These are phyloP conservation scores for Kitagawia praeruptora DNA, from an alignment of 129 eudicot species.

Conservation along the genomic window DNA sequence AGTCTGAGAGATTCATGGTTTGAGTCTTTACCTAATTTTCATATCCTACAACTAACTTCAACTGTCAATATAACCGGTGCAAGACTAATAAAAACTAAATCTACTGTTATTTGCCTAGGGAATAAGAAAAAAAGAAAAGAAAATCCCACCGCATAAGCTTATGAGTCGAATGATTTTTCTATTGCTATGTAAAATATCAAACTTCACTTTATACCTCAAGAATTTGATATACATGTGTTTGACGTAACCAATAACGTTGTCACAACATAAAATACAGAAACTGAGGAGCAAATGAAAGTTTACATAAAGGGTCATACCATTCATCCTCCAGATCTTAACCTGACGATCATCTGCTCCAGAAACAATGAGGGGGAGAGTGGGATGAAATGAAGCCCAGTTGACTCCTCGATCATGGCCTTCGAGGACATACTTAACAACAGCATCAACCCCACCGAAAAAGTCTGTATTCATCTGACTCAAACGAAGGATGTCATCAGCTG, in stretches of 20 bases:
- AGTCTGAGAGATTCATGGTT: background rate
- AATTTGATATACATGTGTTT: background rate
- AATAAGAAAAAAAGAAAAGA: background rate
- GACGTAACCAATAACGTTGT: background rate
- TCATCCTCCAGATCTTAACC: conserved; percentile 9
- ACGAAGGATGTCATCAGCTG: conserved; percentile 74
- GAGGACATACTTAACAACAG: conserved; percentile 1
- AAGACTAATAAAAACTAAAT: background rate
- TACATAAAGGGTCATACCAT: background rate
- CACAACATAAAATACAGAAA: background rate
- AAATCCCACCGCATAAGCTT: background rate
- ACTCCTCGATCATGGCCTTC: conserved; percentile 9
- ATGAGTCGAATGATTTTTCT: background rate
- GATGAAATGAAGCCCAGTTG: conserved; percentile 8
- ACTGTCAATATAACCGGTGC: background rate
- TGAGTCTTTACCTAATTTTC: background rate
- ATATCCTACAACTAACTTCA: background rate
- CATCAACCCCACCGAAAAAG: conserved; percentile 24
- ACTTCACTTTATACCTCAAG: background rate
- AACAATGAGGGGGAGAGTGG: conserved; percentile 10
- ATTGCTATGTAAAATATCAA: background rate
- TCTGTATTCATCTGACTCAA: conserved; percentile 75
- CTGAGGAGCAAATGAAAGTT: background rate
- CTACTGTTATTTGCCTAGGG: background rate
- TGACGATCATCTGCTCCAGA: conserved; percentile 11